Conservation (phyloP, 148 eudicot genomes). For the Chenopodium quinoa region DNA sequence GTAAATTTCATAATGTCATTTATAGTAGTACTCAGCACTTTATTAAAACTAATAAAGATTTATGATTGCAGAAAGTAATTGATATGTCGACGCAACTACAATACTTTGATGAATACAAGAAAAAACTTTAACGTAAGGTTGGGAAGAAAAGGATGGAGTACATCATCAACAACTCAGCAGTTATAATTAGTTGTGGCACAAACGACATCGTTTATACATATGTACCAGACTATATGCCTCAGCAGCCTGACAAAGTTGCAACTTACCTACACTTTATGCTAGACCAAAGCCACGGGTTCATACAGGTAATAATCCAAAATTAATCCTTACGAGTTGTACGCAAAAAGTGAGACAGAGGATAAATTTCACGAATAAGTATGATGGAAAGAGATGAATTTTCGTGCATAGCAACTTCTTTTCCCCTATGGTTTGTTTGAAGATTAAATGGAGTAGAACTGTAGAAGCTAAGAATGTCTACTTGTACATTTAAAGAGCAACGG, state of each 20-base stretch:
- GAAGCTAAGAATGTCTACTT: too few relatives aligned
- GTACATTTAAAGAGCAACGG: too few relatives aligned
- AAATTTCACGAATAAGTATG: neutral
- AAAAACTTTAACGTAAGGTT: constrained; percentile 11
- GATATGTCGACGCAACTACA: constrained; percentile 9
- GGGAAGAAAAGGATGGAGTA: constrained; percentile 20
- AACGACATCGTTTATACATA: constrained; percentile 24
- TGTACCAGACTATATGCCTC: neutral
- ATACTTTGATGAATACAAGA: constrained; percentile 32
- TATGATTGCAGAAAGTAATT: constrained; percentile 18
- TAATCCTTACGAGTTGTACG: too few relatives aligned
- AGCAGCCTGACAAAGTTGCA: neutral
- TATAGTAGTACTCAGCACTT: too few relatives aligned
- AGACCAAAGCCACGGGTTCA: neutral
- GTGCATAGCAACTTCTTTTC: too few relatives aligned
- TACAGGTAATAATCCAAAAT: constrained; percentile 12
- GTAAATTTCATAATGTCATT: too few relatives aligned
- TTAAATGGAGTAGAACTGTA: too few relatives aligned
- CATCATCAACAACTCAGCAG: neutral
- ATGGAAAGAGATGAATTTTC: too few relatives aligned
- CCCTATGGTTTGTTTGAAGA: too few relatives aligned
- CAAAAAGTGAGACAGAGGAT: neutral
- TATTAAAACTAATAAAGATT: too few relatives aligned
- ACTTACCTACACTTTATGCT: constrained; percentile 21
- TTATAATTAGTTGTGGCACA: constrained; percentile 22